phyloP scores from a whole-genome alignment of 768 basidiomycete genomes.

The Favolaschia claudopus region DNA sequence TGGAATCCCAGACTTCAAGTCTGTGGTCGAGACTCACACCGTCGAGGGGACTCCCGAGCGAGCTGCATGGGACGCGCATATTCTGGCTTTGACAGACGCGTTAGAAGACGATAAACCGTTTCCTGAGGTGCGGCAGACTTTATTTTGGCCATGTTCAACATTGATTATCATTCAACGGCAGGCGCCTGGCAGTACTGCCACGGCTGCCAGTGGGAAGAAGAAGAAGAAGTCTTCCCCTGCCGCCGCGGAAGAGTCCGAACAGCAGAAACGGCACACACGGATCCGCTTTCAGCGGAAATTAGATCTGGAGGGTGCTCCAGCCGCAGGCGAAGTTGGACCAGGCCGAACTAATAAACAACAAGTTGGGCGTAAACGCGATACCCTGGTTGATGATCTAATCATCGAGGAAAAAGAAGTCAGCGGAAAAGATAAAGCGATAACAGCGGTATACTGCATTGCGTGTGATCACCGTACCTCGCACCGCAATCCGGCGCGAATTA shows the following conservation, averaged over 20 bases:
- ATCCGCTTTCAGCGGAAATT: constrained; percentile 4
- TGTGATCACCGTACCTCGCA: not conserved
- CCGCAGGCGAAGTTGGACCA: not conserved
- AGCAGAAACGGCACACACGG: not conserved
- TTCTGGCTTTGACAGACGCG: not conserved
- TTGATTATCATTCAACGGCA: too few relatives aligned
- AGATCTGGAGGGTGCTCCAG: not conserved
- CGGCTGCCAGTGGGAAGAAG: not conserved
- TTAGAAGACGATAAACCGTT: not conserved
- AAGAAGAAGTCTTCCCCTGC: not conserved
- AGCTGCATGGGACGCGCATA: not conserved
- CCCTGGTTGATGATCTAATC: not conserved
- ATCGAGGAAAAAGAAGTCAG: not conserved
- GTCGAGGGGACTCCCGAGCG: not conserved
- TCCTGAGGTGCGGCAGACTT: constrained; percentile 5
- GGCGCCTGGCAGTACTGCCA: not conserved
- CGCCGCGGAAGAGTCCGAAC: not conserved
- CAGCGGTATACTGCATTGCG: not conserved
- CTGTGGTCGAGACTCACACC: constrained; percentile 1
- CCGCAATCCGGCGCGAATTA: constrained; percentile 1
- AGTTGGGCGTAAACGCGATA: not conserved
- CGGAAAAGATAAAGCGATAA: not conserved
- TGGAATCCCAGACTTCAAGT: not conserved
- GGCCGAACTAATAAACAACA: not conserved
- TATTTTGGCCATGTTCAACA: too few relatives aligned